Evolutionary conservation across 2,329 filamentous ascomycete genomes (phyloP).

Genomic region (Cadophora malorum): DNA sequence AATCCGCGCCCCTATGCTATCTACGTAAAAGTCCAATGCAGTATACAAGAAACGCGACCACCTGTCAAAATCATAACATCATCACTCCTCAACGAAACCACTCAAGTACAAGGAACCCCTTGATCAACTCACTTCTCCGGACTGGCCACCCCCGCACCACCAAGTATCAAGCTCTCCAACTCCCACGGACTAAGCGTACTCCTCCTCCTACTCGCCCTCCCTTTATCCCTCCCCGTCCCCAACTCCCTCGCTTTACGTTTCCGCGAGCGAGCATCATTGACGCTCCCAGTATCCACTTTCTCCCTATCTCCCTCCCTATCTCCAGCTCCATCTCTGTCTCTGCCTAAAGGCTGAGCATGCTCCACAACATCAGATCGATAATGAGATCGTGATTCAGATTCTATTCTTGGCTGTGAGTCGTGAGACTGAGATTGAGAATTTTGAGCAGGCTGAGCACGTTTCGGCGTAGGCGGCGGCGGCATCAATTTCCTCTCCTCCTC

Average conservation of each 20-base stretch:
- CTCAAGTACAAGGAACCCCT: no score
- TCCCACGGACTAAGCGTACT: conserved; percentile 81
- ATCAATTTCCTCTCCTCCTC: conserved; percentile 40
- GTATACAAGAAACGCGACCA: not conserved
- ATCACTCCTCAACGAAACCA: not conserved
- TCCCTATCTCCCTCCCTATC: not conserved
- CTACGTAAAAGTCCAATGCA: not conserved
- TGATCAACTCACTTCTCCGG: conserved; percentile 4
- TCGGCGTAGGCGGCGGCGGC: conserved; percentile 41
- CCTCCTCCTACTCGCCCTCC: conserved; percentile 69
- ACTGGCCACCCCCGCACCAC: conserved; percentile 35
- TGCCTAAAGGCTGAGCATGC: no score
- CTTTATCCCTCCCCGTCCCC: conserved; percentile 48
- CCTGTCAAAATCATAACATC: not conserved
- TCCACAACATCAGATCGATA: no score
- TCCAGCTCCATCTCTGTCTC: not conserved
- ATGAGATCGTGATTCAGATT: no score
- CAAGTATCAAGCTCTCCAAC: conserved; percentile 67
- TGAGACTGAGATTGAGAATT: not conserved
- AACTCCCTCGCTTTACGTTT: conserved; percentile 51
- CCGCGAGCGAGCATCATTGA: conserved; percentile 24
- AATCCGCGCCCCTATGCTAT: not conserved
- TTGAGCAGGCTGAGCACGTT: not conserved
- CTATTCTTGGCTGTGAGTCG: not conserved
- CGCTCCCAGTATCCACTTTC: not conserved